Evolutionary conservation across 1,139 yeast species (phyloP), one percentile per base, ranked within the genome.

Genomic region (Candida albicans): DNA sequence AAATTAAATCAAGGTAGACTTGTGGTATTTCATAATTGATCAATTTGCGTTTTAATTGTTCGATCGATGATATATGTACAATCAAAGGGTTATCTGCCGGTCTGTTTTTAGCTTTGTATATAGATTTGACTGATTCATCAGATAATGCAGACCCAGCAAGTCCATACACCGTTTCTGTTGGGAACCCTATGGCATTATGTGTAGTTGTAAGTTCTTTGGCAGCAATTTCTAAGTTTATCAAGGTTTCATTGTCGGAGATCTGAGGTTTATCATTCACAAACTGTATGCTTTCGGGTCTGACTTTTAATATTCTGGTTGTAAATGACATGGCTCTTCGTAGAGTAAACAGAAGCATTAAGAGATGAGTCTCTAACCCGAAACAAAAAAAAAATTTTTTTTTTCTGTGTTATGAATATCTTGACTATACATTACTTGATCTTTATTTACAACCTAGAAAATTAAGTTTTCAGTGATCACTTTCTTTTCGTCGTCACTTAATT

Each of bases 121-220:
- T 93, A 40, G 84, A 79, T 45, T 65, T 62, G 1, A 91, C 96
- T 0, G 96, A 79, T 6, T 79, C 81, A 44, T 89, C 90, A 44
- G 73, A 75, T 45, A 88, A 68, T 0, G 96, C 88, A 3, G 93
- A 84, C 0, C 95, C 99, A 0, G 96, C 99, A 2, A 93, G 73
- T 0, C 99, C 99, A 60, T 93, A 93, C 0, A 93, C 99, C 0
- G 99, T 93, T 59, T 93, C 99, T 0, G 99, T 89, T 2, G 99
- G 99, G 57, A 93, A 91, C 0, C 95, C 98, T 12, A 93, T 90
- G 0, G 84, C 89, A 26, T 80, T 68, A 30, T 70, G 61, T 0
- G 87, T 71, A 2, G 64, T 61, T 13, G 68, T 64, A 9, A 88
- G 64, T 27, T 82, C 70, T 2, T 64, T 51, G 0, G 91, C 86